Evolutionary conservation across 192 early-diverging fungal species (phyloP), one percentile per base, ranked within the genome.

Genomic region (Mortierella antarctica): DNA sequence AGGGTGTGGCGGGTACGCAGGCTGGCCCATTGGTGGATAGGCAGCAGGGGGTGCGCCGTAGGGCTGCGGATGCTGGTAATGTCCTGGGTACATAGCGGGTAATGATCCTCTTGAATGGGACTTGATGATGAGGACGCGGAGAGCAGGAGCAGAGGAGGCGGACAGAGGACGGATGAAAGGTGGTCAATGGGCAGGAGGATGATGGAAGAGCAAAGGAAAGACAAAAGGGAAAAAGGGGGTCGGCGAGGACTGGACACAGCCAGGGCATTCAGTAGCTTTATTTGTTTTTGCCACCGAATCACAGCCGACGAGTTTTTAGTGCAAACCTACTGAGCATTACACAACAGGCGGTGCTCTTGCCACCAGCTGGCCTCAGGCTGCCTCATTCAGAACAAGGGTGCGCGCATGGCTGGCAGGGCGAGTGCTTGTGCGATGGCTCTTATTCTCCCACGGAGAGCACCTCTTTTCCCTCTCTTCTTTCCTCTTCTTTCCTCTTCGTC

Each of bases 31-130:
- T 13, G 47, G 71, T 41, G 63, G 55, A 12, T 40, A 55, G 12
- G 55, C 41, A 31, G n/a, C 14, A 23, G 55, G 66, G 6, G 65
- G 47, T 18, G 75, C 61, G 14, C 55, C 62, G 50, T 73, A 50
- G 5, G 52, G 59, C 8, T 60, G 70, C 9, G 64, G 65, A 8
- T 66, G 67, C 13, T 61, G 60, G 55, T 74, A 74, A 1, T 75
- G 57, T 13, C 75, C 71, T 1, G 67, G 78, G 45, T 84, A 80
- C 77, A 70, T 70, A 40, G 63, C 12, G 42, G 17, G 70, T 8
- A 39, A 23, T 52, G 21, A 9, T 51, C 11, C 9, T 53, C 14
- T 31, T 7, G 20, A 3, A 40, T 15, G 10, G 57, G 15, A 31
- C 15, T 40, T 31, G 7, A n/a, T 14, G 18, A 62, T 58, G 57